Conservation (phyloP, 148 eudicot genomes). For the Silene uniflora region DNA sequence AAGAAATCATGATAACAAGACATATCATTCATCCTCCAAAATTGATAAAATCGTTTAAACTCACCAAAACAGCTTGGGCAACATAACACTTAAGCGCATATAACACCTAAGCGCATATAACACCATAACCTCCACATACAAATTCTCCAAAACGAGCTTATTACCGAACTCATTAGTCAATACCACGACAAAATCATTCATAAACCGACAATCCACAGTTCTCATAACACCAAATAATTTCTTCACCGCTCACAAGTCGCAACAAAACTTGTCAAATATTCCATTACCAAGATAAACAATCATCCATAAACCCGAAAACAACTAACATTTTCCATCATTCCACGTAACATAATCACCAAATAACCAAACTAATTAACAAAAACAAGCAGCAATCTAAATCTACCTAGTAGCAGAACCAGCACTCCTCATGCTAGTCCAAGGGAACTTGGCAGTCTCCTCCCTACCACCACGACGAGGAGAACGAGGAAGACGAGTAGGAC, state of each 20-base stretch:
- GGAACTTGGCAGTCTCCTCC: constrained; percentile 48
- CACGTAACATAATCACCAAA: background rate
- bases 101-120: background rate
- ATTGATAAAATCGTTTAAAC: background rate
- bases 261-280: background rate
- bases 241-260: background rate
- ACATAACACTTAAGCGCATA: background rate
- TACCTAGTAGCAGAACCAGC: constrained; percentile 43
- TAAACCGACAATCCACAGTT: background rate
- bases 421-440: constrained; percentile 67
- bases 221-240: background rate
- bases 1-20: background rate
- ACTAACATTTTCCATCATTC: background rate
- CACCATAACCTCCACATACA: background rate
- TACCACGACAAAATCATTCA: background rate
- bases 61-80: background rate
- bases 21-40: background rate
- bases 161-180: background rate
- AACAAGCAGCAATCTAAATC: constrained; percentile 4
- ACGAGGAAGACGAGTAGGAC: background rate
- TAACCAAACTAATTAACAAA: background rate
- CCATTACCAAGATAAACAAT: background rate
- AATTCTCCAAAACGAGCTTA: background rate
- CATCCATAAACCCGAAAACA: background rate
- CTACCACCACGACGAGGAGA: constrained; percentile 15